Evolutionary conservation across 1,139 yeast genomes (phyloP).

Genomic region (Pichia sp.): DNA sequence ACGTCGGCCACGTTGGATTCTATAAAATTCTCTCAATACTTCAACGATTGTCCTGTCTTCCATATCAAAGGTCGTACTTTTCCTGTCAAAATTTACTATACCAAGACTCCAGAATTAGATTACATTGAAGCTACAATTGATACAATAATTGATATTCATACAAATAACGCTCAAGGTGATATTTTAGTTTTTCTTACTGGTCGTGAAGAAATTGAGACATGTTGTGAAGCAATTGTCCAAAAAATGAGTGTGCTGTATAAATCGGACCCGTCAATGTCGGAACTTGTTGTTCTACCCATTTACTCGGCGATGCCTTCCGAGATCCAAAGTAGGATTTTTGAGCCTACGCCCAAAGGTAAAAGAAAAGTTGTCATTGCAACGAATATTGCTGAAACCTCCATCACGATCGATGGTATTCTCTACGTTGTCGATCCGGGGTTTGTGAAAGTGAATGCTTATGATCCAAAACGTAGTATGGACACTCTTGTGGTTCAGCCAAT

Average conservation of each 20-base stretch:
- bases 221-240: constrained; percentile 70
- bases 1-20: constrained; percentile 95
- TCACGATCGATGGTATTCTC: constrained; percentile 73
- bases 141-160: constrained; percentile 77
- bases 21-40: constrained; percentile 72
- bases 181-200: constrained; percentile 84
- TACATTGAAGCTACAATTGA: constrained; percentile 78
- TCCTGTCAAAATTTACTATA: constrained; percentile 78
- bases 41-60: constrained; percentile 73
- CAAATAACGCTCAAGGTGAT: constrained; percentile 75
- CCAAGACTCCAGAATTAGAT: constrained; percentile 80
- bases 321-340: constrained; percentile 67
- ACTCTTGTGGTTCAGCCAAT: constrained; percentile 68
- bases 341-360: constrained; percentile 66
- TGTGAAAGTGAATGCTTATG: constrained; percentile 73
- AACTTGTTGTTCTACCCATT: constrained; percentile 78
- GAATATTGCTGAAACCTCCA: constrained; percentile 77
- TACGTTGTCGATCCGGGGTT: constrained; percentile 81
- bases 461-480: constrained; percentile 75
- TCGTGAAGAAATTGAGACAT: constrained; percentile 88
- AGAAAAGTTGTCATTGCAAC: constrained; percentile 76
- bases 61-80: constrained; percentile 85
- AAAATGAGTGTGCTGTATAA: constrained; percentile 53
- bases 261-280: constrained; percentile 55
- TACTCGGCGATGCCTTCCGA: constrained; percentile 77